Base-by-base conservation (phyloP, 805 yeast species). In the Pichia californica region DNA sequence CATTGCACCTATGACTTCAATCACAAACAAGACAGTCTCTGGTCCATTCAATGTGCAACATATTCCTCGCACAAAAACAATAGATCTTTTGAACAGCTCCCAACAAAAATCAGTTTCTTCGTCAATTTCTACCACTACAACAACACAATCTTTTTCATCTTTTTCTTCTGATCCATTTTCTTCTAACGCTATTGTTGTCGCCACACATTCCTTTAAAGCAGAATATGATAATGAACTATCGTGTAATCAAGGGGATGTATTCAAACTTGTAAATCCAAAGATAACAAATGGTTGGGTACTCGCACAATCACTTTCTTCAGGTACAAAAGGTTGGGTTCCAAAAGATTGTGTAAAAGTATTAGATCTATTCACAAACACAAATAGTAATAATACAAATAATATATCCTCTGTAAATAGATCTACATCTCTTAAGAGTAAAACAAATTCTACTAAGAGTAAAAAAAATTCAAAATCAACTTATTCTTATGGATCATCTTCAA, bases 261-360 rank as follows among this genome's bases (percentile, higher is more conserved):
- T 78, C 23, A 77, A 74, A 52, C 56, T 78, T 18, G 47, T 76
- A 5, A 71, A 71, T 40, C 58, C 71, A 32, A 67, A 64, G 33
- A 71, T 43, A 1, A 26, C 71, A 1, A 69, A 71, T 51, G 83
- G 81, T 2, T 76, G 81, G 79, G 56, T 77, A 2, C 55, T 75
- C 34, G 83, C 75, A 8, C 76, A 76, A 54, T 71, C 75, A n/a
- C 67, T 77, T 28, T 75, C 73, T 33, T 64, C 69, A 26, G 57
- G 64, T 5, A 57, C 55, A 4, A 70, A 74, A 1, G 82, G 82
- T 1, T 58, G 77, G 44, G 68, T 77, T 2, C 82, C 82, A 1
- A 71, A 76, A 2, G 62, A 68, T 29, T 72, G 71, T 51, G 49
- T 53, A 10, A 45, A 42, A 34, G 38, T 44, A 11, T 29, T 52